Evolutionary conservation across 2,329 filamentous ascomycete species (phyloP).

Genomic region (Daldinia sp.): DNA sequence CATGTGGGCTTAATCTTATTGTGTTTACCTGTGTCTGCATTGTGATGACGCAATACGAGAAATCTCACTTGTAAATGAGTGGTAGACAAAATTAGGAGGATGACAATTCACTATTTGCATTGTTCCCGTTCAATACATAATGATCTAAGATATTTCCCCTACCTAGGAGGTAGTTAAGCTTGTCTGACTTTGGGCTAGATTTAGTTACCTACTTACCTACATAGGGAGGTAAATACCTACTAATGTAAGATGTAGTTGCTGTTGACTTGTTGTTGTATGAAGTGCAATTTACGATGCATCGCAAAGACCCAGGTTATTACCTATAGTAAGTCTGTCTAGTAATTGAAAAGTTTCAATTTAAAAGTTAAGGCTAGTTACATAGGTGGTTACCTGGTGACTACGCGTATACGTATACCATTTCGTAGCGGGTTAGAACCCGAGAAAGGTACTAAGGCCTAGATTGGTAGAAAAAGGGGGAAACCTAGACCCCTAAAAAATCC

Average conservation of each 20-base stretch:
- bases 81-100: not conserved
- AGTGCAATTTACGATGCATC: slow-evolving; percentile 9
- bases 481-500: not conserved
- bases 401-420: not conserved
- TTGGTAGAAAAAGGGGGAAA: not conserved
- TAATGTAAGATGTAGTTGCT: not conserved
- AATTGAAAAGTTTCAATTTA: no score
- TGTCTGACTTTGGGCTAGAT: not conserved
- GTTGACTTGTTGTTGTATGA: slow-evolving; percentile 7
- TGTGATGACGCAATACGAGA: slow-evolving; percentile 31
- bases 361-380: not conserved
- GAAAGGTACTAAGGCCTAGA: not conserved
- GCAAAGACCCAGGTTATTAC: not conserved
- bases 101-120: slow-evolving; percentile 21
- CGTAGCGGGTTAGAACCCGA: not conserved
- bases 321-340: no score
- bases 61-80: not conserved
- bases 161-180: not conserved
- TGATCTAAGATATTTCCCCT: not conserved
- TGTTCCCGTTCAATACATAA: not conserved
- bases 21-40: not conserved
- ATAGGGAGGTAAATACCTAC: no score
- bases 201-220: not conserved
- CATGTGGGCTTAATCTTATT: slow-evolving; percentile 15
- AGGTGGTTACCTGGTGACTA: not conserved